Base-by-base conservation (phyloP, 163 green algal genomes). In the Chlamydomonas reinhardtii region DNA sequence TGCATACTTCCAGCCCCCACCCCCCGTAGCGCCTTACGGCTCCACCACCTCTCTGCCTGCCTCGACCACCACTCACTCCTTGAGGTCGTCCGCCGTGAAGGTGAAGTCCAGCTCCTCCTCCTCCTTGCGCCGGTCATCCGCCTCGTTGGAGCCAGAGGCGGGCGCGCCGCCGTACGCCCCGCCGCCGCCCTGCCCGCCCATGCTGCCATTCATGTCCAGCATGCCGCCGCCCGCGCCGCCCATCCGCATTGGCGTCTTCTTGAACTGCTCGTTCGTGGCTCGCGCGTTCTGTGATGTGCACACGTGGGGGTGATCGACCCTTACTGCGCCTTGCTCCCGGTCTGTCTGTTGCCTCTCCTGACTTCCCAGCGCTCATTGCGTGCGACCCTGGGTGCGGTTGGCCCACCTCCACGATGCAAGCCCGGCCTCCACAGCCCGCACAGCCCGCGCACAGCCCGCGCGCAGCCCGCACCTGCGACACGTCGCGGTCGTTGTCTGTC, bases 401-500 rank as follows among this genome's bases (percentile, higher is more conserved):
- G n/a, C n/a, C n/a, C n/a, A n/a, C n/a, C n/a, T n/a, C n/a, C n/a
- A n/a, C n/a, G n/a, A n/a, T n/a, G n/a, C n/a, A n/a, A n/a, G n/a
- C n/a, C n/a, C n/a, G n/a, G n/a, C n/a, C n/a, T n/a, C 48, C 48
- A 56, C 6, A 17, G 11, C 6, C 48, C 48, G 43, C 48, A 14
- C 48, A 22, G 48, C 48, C 48, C 48, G 11, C 64, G 0, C 4
- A 12, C 29, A n/a, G n/a, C n/a, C n/a, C n/a, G n/a, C n/a, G n/a
- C 64, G 6, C 64, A 1, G 64, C 29, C 73, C 79, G 2, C 81
- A 87, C 81, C 37, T 79, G 68, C 12, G 89, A 90, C n/a, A 96
- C 92, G 52, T 97, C 94, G 2, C 88, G 39, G 89, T 97, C 94
- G 29, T 93, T 92, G 83, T 97, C 94, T 0, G 92, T 96, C 83